A percentile compares a stretch with the other conserved stretches of the same genome.
These are phyloP conservation scores for Kwoniella shivajii DNA, from an alignment of 1,284 basidiomycete genomes.

Conservation along the genomic window DNA sequence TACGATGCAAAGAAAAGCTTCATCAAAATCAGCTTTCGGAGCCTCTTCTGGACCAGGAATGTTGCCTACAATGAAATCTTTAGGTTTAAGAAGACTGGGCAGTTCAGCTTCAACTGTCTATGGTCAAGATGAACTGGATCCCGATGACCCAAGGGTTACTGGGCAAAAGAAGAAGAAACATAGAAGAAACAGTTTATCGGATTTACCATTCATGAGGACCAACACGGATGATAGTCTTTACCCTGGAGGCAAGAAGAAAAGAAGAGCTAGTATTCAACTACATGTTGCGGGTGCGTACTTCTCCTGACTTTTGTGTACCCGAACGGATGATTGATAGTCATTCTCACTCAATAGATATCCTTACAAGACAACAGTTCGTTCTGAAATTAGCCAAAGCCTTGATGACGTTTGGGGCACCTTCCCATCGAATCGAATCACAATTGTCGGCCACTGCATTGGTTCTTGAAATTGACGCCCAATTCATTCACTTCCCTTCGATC, in stretches of 20 bases:
- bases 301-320: background rate
- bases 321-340: background rate
- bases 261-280: slow-evolving; percentile 30
- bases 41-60: slow-evolving; percentile 16
- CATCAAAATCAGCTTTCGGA: slow-evolving; percentile 12
- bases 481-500: slow-evolving; percentile 76
- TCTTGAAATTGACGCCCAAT: slow-evolving; percentile 75
- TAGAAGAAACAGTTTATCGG: slow-evolving; percentile 23
- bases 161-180: slow-evolving; percentile 32
- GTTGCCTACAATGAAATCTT: slow-evolving; percentile 31
- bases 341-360: slow-evolving; percentile 59
- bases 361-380: slow-evolving; percentile 71
- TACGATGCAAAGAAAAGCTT: slow-evolving; percentile 23
- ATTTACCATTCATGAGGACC: slow-evolving; percentile 21
- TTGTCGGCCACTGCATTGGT: slow-evolving; percentile 75
- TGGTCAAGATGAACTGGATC: slow-evolving; percentile 33
- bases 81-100: slow-evolving; percentile 27
- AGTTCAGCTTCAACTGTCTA: slow-evolving; percentile 22
- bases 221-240: slow-evolving; percentile 6
- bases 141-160: slow-evolving; percentile 37
- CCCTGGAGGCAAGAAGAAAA: slow-evolving; percentile 11
- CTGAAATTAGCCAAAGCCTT: slow-evolving; percentile 78
- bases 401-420: slow-evolving; percentile 78
- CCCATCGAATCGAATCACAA: slow-evolving; percentile 82
- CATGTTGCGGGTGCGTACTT: slow-evolving; percentile 38